These are phyloP conservation scores for Hypoxylon crocopeplum DNA, from an alignment of 495 filamentous ascomycete species.

Conservation along the genomic window DNA sequence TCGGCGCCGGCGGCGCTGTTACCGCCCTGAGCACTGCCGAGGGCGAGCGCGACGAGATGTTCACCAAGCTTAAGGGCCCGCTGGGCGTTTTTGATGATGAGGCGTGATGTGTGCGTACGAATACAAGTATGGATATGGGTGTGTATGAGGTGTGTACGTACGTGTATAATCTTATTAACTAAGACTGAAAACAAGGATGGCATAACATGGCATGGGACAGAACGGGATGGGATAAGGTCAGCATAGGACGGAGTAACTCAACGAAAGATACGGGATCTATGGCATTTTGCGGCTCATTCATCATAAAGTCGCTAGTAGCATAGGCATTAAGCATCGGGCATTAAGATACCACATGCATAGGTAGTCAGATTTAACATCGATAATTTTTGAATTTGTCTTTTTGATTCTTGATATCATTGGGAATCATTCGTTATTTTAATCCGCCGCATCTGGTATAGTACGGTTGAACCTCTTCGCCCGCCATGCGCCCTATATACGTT, in stretches of 20 bases:
- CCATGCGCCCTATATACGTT: too few species aligned
- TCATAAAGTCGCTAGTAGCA: conserved; percentile 23
- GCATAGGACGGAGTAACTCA: not conserved
- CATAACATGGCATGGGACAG: not conserved
- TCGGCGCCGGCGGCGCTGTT: conserved; percentile 89
- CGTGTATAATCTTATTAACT: too few species aligned
- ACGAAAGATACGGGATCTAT: too few species aligned
- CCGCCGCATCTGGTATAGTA: too few species aligned
- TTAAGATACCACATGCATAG: not conserved
- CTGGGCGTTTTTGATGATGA: conserved; percentile 60
- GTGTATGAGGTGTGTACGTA: too few species aligned
- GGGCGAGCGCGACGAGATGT: conserved; percentile 92
- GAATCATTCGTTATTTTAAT: conserved; percentile 14
- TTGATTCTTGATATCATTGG: not conserved
- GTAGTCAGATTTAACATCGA: not conserved
- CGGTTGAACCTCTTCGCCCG: too few species aligned
- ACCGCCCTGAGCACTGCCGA: conserved; percentile 78
- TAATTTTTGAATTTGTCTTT: not conserved
- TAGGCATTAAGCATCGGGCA: conserved; percentile 3
- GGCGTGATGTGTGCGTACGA: conserved; percentile 21
- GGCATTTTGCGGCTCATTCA: conserved; percentile 28
- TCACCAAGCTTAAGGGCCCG: conserved; percentile 76
- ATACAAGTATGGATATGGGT: not conserved
- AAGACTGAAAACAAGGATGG: too few species aligned
- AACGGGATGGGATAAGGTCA: conserved; percentile 1